Evolutionary conservation across 371 early-diverging fungal species (phyloP), one percentile per base, ranked within the genome.

Genomic region (Apophysomyces variabilis): DNA sequence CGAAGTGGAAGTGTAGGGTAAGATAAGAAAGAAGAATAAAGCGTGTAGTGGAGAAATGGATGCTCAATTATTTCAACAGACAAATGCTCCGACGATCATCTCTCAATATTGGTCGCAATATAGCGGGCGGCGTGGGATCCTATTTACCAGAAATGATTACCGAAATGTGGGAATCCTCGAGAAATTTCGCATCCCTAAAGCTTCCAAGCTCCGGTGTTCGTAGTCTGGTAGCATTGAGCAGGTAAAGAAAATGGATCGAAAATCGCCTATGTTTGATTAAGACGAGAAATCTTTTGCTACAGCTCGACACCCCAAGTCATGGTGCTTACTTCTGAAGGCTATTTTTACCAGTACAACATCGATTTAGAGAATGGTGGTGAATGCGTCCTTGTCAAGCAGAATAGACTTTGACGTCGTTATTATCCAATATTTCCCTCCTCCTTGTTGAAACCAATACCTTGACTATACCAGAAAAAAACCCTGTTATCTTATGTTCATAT

Each of bases 131-230:
- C 64, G 90, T 94, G 8, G 91, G 93, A 36, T 89, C 90, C 41
- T 90, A 92, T 64, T 82, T 97, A 43, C 98, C 98, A 13, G 93
- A 92, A 56, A 82, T 85, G 63, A 74, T 98, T 4, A 91, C 95
- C 4, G 96, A 96, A 66, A 95, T 96, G 71, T 96, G 92, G 93
- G 98, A 98, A 69, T 97, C 97, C 9, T 79, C 92, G 44, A 86
- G 99, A 14, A 96, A 98, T 76, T 97, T 96, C 79, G 97, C 97
- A 1, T 90, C 87, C 44, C 84, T 95, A n/a, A 96, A 95, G 69
- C 76, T 97, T 18, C 96, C 96, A 13, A 82, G 84, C 58, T 80
- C 89, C 16, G 90, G 93, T 66, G 85, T 89, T 11, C 92, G 89
- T 69, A 94, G 92, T 68, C 81, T 96, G 13, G 92, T 92, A 39